A percentile compares a stretch with the other conserved stretches of the same genome.
These are phyloP conservation scores for Botrytis paeoniae DNA, from an alignment of 2,329 filamentous ascomycete genomes.

Conservation along the genomic window DNA sequence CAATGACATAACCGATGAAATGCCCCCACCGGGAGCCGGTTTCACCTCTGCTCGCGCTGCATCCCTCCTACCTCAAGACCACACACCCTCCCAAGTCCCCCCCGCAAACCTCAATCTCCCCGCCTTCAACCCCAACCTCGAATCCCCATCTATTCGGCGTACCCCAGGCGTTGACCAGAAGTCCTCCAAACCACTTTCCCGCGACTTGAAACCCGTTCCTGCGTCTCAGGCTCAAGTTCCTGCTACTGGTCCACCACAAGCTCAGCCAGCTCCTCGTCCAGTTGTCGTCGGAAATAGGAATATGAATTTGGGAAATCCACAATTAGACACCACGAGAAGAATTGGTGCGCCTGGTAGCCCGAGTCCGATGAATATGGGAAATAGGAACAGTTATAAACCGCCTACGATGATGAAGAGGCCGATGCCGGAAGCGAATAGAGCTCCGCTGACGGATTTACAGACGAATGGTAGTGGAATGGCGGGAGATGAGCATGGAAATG, in stretches of 20 bases:
- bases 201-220: conserved; percentile 52
- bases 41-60: conserved; percentile 72
- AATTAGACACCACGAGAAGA: conserved; percentile 48
- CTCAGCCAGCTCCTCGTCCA: background rate
- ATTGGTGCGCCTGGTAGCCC: conserved; percentile 56
- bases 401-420: conserved; percentile 52
- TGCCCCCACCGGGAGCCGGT: conserved; percentile 40
- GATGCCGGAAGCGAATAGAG: conserved; percentile 25
- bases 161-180: conserved; percentile 84
- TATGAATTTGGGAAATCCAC: background rate
- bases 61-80: conserved; percentile 49
- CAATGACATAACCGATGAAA: conserved; percentile 22
- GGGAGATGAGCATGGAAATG: conserved; percentile 22
- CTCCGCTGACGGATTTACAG: conserved; percentile 34
- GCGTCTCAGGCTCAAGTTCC: conserved; percentile 32
- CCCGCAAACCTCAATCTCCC: conserved; percentile 46
- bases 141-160: conserved; percentile 83
- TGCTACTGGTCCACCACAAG: conserved; percentile 37
- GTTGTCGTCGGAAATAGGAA: background rate
- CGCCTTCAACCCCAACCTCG: conserved; percentile 69
- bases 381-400: conserved; percentile 57
- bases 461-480: conserved; percentile 36
- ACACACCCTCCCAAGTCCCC: conserved; percentile 32
- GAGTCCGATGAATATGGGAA: conserved; percentile 51
- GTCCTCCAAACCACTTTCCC: conserved; percentile 67